phyloP scores from a whole-genome alignment of 106 monocot species.

The Vanilla planifolia region DNA sequence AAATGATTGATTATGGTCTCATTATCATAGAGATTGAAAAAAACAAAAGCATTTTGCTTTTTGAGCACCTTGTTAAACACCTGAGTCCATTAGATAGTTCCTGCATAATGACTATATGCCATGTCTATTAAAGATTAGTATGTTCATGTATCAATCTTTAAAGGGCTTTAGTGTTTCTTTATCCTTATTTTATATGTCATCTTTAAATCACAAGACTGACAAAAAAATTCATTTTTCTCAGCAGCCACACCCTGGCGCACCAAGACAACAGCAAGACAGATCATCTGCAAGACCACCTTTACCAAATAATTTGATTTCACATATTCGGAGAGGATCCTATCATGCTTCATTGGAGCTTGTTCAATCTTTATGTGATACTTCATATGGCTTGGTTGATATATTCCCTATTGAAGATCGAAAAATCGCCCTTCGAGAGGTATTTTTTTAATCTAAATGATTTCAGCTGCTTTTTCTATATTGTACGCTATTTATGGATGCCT shows the following conservation, averaged over 20 bases:
- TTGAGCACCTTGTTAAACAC: too few relatives aligned
- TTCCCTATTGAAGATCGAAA: slow-evolving; percentile 98
- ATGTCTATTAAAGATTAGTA: too few relatives aligned
- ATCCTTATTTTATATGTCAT: too few relatives aligned
- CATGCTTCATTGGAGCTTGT: slow-evolving; percentile 96
- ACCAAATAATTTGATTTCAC: slow-evolving; percentile 64
- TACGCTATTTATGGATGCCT: not conserved
- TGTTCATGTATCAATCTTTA: too few relatives aligned
- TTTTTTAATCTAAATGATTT: not conserved
- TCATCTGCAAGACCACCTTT: slow-evolving; percentile 80
- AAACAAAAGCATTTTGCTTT: too few relatives aligned
- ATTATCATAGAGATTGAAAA: too few relatives aligned
- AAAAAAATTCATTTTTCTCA: slow-evolving; percentile 17
- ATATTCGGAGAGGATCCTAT: slow-evolving; percentile 80
- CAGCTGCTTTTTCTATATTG: not conserved
- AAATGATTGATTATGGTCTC: too few relatives aligned
- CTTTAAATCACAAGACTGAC: slow-evolving; percentile 6
- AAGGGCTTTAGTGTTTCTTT: too few relatives aligned
- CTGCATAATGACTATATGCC: too few relatives aligned
- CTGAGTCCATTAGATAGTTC: too few relatives aligned
- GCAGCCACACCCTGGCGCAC: slow-evolving; percentile 74
- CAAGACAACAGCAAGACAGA: slow-evolving; percentile 57
- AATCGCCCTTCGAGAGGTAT: slow-evolving; percentile 89
- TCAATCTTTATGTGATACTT: slow-evolving; percentile 92
- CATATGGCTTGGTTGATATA: slow-evolving; percentile 93